phyloP scores from a whole-genome alignment of 768 basidiomycete genomes.

The Suillus subalutaceus region DNA sequence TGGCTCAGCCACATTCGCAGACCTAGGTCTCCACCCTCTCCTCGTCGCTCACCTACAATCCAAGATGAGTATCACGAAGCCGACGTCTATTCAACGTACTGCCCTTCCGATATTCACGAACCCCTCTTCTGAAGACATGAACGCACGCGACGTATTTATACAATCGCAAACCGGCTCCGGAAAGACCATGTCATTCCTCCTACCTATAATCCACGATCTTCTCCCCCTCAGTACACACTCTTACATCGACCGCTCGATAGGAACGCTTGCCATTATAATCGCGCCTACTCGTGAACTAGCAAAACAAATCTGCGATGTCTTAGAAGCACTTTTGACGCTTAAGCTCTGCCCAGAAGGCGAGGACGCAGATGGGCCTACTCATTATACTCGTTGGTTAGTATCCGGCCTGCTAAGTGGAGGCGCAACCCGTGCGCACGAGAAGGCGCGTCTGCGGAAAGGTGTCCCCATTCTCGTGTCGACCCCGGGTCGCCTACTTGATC shows the following conservation, averaged over 20 bases:
- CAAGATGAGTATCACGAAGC: constrained; percentile 83
- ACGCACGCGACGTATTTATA: constrained; percentile 80
- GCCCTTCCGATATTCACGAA: constrained; percentile 65
- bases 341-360: constrained; percentile 42
- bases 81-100: constrained; percentile 88
- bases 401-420: constrained; percentile 93
- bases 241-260: constrained; percentile 93
- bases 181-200: constrained; percentile 90
- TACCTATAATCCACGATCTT: constrained; percentile 94
- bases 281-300: constrained; percentile 96
- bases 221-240: constrained; percentile 87
- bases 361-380: too few species aligned
- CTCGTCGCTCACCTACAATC: constrained; percentile 73
- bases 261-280: constrained; percentile 92
- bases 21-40: constrained; percentile 82
- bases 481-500: constrained; percentile 93
- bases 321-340: constrained; percentile 78
- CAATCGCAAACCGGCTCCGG: constrained; percentile 98
- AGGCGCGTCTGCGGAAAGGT: constrained; percentile 92
- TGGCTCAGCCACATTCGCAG: constrained; percentile 77
- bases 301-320: constrained; percentile 95
- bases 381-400: constrained; percentile 87
- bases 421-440: constrained; percentile 93
- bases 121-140: constrained; percentile 37
- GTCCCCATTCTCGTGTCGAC: constrained; percentile 95